Evolutionary conservation across 768 basidiomycete species (phyloP), one percentile per base, ranked within the genome.

Genomic region (Leucosporidium yakuticum): DNA sequence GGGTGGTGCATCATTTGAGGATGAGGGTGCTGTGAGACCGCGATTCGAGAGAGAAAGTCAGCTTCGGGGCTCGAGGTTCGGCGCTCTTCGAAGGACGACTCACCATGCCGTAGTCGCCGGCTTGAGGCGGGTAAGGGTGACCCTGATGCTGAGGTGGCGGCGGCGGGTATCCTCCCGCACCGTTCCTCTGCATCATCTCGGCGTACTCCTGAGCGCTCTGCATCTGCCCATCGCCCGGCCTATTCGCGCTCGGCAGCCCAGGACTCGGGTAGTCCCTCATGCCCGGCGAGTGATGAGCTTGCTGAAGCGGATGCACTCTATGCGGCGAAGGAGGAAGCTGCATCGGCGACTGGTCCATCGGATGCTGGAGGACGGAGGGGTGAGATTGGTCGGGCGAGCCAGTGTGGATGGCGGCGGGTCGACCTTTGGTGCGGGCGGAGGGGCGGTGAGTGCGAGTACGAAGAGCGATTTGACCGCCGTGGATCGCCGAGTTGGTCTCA

Each of bases 381-480:
- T 23, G 31, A 32, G 11, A 19, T 32, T 29, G 29, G 29, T 32
- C 34, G 29, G 32, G 56, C 29, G 32, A 57, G 56, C 17, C 53
- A 21, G 49, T 61, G 31, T 49, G 60, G n/a, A 73, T 73, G 17
- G 68, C 58, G 3, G 65, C 59, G 4, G 71, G 71, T 12, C 65
- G 65, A 51, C 27, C 25, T 29, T 57, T 57, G 56, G 21, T 21
- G 31, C 19, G 60, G 9, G 4, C 19, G 27, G 32, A 31, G n/a
- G 71, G 68, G 12, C 71, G 68, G 31, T 67, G 65, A 31, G 69
- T 63, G 29, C 63, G 63, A 34, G 71, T 73, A 1, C 71, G 68
- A 1, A 73, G 71, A 25, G 71, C 65, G 49, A 73, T 73, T 48
- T 73, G 71, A 9, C 71, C 71, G 39, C 71, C 71, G 39, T 73